Base-by-base conservation (phyloP, 176 grass and related monocot genomes). In the Eremochloa ophiuroides region DNA sequence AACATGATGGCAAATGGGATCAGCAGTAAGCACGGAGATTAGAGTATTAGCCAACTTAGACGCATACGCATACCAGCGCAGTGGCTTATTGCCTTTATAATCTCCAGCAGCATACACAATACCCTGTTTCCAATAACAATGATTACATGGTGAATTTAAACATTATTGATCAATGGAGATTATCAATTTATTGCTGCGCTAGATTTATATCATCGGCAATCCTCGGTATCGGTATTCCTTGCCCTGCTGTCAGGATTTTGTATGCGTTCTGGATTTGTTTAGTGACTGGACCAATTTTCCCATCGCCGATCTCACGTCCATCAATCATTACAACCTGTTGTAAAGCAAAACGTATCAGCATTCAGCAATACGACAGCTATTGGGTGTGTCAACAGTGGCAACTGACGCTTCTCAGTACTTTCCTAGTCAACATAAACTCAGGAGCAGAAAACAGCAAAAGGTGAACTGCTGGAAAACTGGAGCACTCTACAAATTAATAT, bases 291-390 rank as follows among this genome's bases (percentile, higher is more conserved):
- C 94, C 94, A 2, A 97, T 93, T 90, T 42, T 4, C n/a, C 87
- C 94, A 14, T 86, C 81, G 10, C 89, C 89, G 34, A 92, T 92
- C 31, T 87, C 44, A 31, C 92, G 89, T 1, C 92, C 94, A 28
- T 97, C 94, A 39, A 94, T 94, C 89, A 85, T 91, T 65, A 97
- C 87, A 25, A 92, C 94, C 94, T 97, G 71, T 69, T 56, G 16
- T 40, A 74, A 53, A 46, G 61, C 33, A 85, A 35, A 88, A 71
- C 34, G 81, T 7, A 11, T 76, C 48, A 90, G 74, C 34, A 76
- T 11, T 76, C 48, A 90, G 74, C 34, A 76, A 82, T n/a, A n/a
- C 15, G 40, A 64, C 6, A 40, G 37, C 44, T 48, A 22, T 41
- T 67, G 25, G 31, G 23, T 64, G 31, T 20, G 9, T 14, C 17